Conservation (phyloP, 2,329 filamentous ascomycete species). For the Sarocladiaceae sp. region DNA sequence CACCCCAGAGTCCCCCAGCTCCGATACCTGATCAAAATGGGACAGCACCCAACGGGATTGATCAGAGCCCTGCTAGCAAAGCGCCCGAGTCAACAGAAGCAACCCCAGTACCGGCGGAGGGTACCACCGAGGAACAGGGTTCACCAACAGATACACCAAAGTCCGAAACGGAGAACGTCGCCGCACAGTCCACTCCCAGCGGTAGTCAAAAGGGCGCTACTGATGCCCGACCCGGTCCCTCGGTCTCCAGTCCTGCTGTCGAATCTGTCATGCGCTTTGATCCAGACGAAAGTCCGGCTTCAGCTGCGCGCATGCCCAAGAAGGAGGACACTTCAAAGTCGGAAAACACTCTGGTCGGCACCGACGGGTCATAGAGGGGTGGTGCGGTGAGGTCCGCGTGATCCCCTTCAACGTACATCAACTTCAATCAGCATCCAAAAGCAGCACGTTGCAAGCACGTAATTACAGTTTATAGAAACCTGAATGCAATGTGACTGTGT, state of each 20-base stretch:
- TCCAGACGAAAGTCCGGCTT: slow-evolving; percentile 15
- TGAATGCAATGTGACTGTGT: no score
- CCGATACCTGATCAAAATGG: neutral
- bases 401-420: no score
- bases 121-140: neutral
- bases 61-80: slow-evolving; percentile 13
- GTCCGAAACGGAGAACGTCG: neutral
- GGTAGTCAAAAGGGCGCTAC: slow-evolving; percentile 8
- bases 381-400: no score
- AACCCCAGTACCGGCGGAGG: neutral
- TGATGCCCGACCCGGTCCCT: neutral
- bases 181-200: neutral
- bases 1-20: slow-evolving; percentile 1
- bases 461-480: no score
- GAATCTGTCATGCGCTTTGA: slow-evolving; percentile 5
- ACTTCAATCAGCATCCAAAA: no score
- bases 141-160: neutral
- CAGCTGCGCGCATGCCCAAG: slow-evolving; percentile 12
- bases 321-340: slow-evolving; percentile 10
- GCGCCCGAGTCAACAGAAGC: slow-evolving; percentile 10
- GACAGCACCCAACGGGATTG: slow-evolving; percentile 4
- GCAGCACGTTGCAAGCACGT: no score
- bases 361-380: no score
- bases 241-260: neutral
- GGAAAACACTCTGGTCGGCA: slow-evolving; percentile 7